phyloP scores from a whole-genome alignment of 2,329 filamentous ascomycete species.

The Pseudofabraea citricarpa region DNA sequence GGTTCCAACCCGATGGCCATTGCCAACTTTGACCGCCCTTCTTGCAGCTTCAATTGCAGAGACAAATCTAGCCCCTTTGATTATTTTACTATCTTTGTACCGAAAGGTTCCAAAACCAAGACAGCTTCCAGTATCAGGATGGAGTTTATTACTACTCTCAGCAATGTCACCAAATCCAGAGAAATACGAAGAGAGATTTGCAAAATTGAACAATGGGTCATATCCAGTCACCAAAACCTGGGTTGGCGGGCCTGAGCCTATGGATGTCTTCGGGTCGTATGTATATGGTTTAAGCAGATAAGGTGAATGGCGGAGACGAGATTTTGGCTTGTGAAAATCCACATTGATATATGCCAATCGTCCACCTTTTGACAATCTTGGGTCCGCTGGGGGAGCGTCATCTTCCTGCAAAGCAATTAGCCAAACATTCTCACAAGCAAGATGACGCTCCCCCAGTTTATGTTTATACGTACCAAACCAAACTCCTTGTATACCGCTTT shows the following conservation, averaged over 20 bases:
- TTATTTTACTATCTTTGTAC: conserved; percentile 66
- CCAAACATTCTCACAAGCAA: conserved; percentile 44
- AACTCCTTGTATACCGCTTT: conserved; percentile 61
- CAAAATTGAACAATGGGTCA: conserved; percentile 79
- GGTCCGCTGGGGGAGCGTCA: conserved; percentile 75
- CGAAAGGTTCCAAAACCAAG: conserved; percentile 89
- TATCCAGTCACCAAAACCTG: conserved; percentile 96
- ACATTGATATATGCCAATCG: conserved; percentile 63
- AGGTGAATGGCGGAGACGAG: conserved; percentile 64
- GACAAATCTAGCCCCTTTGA: conserved; percentile 37
- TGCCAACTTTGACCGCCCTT: conserved; percentile 70
- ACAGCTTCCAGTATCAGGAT: conserved; percentile 90
- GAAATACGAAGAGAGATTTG: conserved; percentile 72
- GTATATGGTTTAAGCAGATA: conserved; percentile 79
- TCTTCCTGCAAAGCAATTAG: conserved; percentile 69
- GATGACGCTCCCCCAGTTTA: conserved; percentile 55
- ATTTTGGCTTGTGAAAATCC: conserved; percentile 65
- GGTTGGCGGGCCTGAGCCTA: conserved; percentile 83
- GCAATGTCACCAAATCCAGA: conserved; percentile 81
- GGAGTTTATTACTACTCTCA: conserved; percentile 88
- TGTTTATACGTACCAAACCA: conserved; percentile 56
- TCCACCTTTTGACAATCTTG: conserved; percentile 70
- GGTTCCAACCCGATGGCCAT: conserved; percentile 74
- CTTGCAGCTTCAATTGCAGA: conserved; percentile 78
- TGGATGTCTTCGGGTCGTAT: conserved; percentile 77